phyloP scores from a whole-genome alignment of 73 alveolate genomes.

The Blepharisma stoltei region DNA sequence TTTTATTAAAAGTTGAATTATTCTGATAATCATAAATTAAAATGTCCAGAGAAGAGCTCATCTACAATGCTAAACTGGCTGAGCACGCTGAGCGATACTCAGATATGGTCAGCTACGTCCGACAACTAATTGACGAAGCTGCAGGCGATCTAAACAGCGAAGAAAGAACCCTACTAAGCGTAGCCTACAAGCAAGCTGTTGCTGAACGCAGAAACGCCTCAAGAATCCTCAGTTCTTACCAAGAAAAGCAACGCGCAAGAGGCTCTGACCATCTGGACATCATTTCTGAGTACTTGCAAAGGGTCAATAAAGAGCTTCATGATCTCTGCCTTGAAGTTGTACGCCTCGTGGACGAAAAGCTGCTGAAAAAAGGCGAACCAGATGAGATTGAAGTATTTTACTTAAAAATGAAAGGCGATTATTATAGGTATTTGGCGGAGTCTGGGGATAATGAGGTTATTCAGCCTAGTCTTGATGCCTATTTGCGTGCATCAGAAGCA shows the following conservation, averaged over 20 bases:
- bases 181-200: conserved; percentile 65
- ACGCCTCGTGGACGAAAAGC: conserved; percentile 48
- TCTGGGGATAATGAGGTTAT: conserved; percentile 60
- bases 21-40: not conserved
- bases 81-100: conserved; percentile 73
- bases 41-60: conserved; percentile 56
- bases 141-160: conserved; percentile 61
- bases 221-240: conserved; percentile 68
- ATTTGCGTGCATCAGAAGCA: conserved; percentile 56
- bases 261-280: conserved; percentile 38
- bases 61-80: conserved; percentile 68
- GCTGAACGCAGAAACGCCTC: conserved; percentile 58
- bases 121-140: conserved; percentile 56
- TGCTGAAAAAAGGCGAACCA: conserved; percentile 49
- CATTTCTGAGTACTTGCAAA: conserved; percentile 53
- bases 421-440: conserved; percentile 75
- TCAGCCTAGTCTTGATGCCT: conserved; percentile 60
- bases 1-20: no score
- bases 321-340: conserved; percentile 56
- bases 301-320: conserved; percentile 62
- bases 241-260: conserved; percentile 59
- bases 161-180: conserved; percentile 69
- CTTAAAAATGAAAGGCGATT: conserved; percentile 79
- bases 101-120: conserved; percentile 65
- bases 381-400: conserved; percentile 72